Percentiles rank a stretch among this genome's conserved stretches.
Evolutionary conservation across 768 basidiomycete species (phyloP).

Genomic region (Hortiboletus campestris): DNA sequence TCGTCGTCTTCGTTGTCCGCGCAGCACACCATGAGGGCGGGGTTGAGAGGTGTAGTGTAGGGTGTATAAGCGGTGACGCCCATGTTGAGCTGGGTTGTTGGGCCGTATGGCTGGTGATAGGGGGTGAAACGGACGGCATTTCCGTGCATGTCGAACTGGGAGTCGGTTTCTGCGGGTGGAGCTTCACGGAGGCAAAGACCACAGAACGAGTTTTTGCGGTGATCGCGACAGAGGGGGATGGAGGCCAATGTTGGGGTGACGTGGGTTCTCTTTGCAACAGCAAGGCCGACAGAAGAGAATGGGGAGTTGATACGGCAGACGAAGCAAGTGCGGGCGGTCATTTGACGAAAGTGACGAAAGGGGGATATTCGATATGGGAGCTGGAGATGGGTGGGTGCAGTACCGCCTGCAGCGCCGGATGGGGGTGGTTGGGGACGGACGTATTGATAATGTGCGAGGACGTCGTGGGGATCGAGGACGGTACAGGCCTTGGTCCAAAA

Average conservation of each 20-base stretch:
- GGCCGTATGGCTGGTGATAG: constrained; percentile 32
- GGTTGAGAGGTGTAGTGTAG: constrained; percentile 24
- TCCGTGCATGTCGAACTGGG: constrained; percentile 34
- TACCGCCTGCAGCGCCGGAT: constrained; percentile 27
- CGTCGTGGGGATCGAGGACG: constrained; percentile 61
- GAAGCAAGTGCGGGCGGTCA: constrained; percentile 53
- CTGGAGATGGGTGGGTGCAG: constrained; percentile 34
- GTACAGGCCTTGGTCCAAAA: constrained; percentile 69
- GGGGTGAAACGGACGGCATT: constrained; percentile 31
- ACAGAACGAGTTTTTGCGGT: constrained; percentile 62
- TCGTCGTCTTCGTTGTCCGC: constrained; percentile 74
- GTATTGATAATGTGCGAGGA: constrained; percentile 47
- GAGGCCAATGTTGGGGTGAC: constrained; percentile 42
- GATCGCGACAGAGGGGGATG: constrained; percentile 60
- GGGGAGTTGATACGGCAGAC: constrained; percentile 72
- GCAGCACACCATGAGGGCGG: constrained; percentile 43
- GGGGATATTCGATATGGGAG: constrained; percentile 43
- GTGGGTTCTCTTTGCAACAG: constrained; percentile 45
- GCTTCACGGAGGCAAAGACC: constrained; percentile 69
- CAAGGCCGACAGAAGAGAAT: constrained; percentile 48
- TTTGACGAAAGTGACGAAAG: constrained; percentile 62
- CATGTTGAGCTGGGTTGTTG: constrained; percentile 16
- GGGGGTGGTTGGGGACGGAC: constrained; percentile 38
- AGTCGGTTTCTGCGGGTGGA: constrained; percentile 42
- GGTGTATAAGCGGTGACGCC: constrained; percentile 26